These are phyloP conservation scores for Phoma sp. DNA, from an alignment of 2,329 filamentous ascomycete genomes.

Conservation along the genomic window DNA sequence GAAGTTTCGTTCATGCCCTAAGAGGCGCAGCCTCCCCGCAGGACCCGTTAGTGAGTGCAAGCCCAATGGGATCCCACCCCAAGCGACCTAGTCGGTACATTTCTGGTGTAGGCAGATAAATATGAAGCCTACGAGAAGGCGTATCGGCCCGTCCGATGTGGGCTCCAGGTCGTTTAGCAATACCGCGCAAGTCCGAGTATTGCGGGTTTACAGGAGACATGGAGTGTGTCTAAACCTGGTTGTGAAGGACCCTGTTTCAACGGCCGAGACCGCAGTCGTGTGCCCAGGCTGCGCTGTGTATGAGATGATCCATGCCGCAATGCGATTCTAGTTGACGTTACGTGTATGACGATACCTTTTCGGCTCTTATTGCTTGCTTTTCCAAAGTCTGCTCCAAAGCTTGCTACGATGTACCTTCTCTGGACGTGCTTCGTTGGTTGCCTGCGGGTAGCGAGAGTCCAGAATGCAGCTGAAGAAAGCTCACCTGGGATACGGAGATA, in stretches of 20 bases:
- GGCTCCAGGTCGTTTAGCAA: background rate
- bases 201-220: background rate
- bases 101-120: background rate
- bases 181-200: conserved; percentile 7
- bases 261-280: background rate
- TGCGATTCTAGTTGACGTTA: conserved; percentile 5
- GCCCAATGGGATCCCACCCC: background rate
- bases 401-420: background rate
- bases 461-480: background rate
- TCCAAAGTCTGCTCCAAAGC: background rate
- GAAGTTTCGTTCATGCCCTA: background rate
- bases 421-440: background rate
- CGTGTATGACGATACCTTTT: conserved; percentile 18
- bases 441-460: background rate
- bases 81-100: background rate
- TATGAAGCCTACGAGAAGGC: background rate
- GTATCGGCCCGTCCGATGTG: background rate
- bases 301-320: background rate
- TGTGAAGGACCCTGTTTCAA: background rate
- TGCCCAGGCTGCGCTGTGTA: conserved; percentile 3
- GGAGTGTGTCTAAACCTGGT: background rate
- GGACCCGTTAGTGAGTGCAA: background rate
- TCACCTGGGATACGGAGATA: background rate
- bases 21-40: background rate
- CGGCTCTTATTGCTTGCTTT: too few species aligned